These are phyloP conservation scores for Scutellaria galericulata DNA, from an alignment of 257 asterid genomes.

Conservation along the genomic window DNA sequence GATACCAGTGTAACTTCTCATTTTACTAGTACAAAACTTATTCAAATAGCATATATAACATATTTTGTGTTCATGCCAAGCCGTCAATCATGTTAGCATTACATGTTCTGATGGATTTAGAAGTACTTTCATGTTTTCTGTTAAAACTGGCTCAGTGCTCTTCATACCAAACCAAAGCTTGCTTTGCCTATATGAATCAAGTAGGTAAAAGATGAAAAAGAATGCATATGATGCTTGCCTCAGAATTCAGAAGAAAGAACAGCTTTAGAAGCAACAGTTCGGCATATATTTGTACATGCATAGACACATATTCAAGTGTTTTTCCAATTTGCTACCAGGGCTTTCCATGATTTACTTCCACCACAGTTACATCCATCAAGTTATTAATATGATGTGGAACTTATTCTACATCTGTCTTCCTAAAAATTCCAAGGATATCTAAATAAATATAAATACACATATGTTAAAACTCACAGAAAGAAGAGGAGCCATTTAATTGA, in stretches of 20 bases:
- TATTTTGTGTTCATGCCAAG: slow-evolving; percentile 19
- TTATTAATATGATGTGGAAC: slow-evolving; percentile 4
- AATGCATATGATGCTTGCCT: neutral
- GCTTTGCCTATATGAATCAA: neutral
- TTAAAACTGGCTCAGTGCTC: slow-evolving; percentile 4
- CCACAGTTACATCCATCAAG: slow-evolving; percentile 2
- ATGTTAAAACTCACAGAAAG: slow-evolving; percentile 17
- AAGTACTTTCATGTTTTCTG: slow-evolving; percentile 9
- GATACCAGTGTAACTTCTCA: slow-evolving; percentile 3
- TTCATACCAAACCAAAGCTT: slow-evolving; percentile 13
- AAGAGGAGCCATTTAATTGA: neutral
- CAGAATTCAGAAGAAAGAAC: too few species aligned
- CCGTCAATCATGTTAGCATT: neutral
- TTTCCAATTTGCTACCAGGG: neutral
- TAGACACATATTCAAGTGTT: too few species aligned
- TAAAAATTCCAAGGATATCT: neutral
- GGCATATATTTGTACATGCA: neutral
- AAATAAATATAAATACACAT: neutral
- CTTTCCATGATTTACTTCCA: neutral
- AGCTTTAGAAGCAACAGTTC: neutral
- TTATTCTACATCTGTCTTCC: neutral
- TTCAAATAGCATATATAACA: neutral
- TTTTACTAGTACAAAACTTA: neutral
- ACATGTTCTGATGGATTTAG: slow-evolving; percentile 12
- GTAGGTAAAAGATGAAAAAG: neutral